phyloP scores from a whole-genome alignment of 2,329 filamentous ascomycete species.

The Camptophora hylomeconis region DNA sequence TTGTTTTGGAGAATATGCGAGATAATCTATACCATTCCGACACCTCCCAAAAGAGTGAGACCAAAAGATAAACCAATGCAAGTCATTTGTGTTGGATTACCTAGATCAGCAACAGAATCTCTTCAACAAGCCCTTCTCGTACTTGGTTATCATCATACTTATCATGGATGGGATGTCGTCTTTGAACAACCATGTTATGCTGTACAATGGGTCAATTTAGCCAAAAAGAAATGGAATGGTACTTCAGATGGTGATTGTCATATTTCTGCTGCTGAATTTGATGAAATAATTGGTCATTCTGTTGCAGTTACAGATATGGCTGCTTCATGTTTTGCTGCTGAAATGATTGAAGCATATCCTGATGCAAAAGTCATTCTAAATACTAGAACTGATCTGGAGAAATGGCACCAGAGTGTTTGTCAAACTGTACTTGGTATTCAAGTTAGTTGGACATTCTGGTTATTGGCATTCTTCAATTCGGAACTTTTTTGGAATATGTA shows the following conservation, averaged over 20 bases:
- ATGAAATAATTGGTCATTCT: conserved; percentile 21
- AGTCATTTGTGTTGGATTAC: conserved; percentile 18
- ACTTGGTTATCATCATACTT: conserved; percentile 18
- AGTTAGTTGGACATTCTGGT: too few species aligned
- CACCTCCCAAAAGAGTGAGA: too few species aligned
- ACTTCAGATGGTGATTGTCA: not conserved
- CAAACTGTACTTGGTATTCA: not conserved
- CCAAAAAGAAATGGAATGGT: not conserved
- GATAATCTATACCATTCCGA: too few species aligned
- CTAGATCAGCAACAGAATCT: conserved; percentile 18
- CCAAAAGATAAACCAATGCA: conserved; percentile 9
- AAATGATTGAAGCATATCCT: conserved; percentile 24
- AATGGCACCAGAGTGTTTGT: conserved; percentile 1
- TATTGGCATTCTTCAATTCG: not conserved
- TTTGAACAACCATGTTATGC: not conserved
- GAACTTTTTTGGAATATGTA: conserved; percentile 1
- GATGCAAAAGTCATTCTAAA: conserved; percentile 8
- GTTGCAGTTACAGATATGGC: conserved; percentile 23
- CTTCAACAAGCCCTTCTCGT: conserved; percentile 18
- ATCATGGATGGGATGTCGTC: conserved; percentile 12
- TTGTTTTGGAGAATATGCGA: too few species aligned
- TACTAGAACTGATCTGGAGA: not conserved
- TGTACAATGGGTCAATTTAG: not conserved
- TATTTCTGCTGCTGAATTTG: conserved; percentile 14
- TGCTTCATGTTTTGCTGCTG: conserved; percentile 21